Evolutionary conservation across 768 basidiomycete species (phyloP).

Genomic region (Suillus variegatus): DNA sequence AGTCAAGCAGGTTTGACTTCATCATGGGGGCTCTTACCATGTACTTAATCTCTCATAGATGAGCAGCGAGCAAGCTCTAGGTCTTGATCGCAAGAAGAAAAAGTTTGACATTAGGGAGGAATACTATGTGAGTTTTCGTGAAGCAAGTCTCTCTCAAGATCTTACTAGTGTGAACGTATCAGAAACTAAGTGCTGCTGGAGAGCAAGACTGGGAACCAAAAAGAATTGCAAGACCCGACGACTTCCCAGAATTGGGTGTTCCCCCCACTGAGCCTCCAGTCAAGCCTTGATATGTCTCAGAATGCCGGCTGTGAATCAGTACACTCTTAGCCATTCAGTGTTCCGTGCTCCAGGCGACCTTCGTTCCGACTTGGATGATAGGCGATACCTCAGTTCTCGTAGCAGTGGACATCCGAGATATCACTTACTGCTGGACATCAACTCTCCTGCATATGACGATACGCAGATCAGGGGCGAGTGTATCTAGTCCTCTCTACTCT

Average conservation of each 20-base stretch:
- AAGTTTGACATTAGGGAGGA: conserved; percentile 94
- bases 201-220: conserved; percentile 87
- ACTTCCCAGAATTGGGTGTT: conserved; percentile 93
- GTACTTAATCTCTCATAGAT: conserved; percentile 42
- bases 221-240: conserved; percentile 79
- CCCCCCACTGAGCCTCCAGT: conserved; percentile 61
- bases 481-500: neutral
- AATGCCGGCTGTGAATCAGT: too few species aligned
- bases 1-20: conserved; percentile 56
- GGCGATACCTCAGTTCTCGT: neutral
- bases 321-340: neutral
- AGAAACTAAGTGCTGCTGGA: conserved; percentile 66
- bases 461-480: neutral
- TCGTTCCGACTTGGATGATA: neutral
- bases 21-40: too few species aligned
- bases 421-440: neutral
- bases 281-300: conserved; percentile 8
- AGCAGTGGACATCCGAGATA: neutral
- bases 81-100: conserved; percentile 66
- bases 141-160: neutral
- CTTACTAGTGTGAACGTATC: conserved; percentile 10
- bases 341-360: too few species aligned
- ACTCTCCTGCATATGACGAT: neutral
- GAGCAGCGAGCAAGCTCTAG: conserved; percentile 76
- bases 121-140: conserved; percentile 76